Evolutionary conservation across 2,329 filamentous ascomycete genomes (phyloP).

Genomic region (Sporothrix dimorphospora): DNA sequence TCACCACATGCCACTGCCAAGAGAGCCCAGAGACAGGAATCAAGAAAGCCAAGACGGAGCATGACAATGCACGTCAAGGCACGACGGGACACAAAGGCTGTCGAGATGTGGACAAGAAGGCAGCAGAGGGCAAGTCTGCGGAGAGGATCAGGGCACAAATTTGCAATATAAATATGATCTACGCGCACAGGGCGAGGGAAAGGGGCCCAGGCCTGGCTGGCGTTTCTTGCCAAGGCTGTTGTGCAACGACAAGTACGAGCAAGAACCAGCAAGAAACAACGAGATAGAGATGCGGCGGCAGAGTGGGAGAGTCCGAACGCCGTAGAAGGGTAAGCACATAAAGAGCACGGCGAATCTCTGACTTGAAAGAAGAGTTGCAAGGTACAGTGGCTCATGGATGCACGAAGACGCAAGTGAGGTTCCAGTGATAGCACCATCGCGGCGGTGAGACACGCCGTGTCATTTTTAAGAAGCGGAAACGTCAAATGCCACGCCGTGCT

Average conservation of each 20-base stretch:
- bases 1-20: conserved; percentile 9
- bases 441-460: neutral
- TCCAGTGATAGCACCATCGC: neutral
- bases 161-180: neutral
- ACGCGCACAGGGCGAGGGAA: neutral
- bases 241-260: neutral
- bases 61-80: conserved; percentile 22
- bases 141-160: neutral
- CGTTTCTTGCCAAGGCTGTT: conserved; percentile 18
- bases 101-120: neutral
- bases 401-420: neutral
- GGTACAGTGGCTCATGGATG: neutral
- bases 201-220: neutral
- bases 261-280: neutral
- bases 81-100: neutral
- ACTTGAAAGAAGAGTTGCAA: neutral
- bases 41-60: conserved; percentile 4
- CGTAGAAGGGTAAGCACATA: neutral
- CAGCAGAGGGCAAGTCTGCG: neutral
- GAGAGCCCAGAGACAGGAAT: neutral
- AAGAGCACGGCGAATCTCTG: neutral
- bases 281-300: neutral
- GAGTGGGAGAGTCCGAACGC: neutral
- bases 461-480: neutral
- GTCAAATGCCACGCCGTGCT: neutral